Evolutionary conservation across 2,329 filamentous ascomycete genomes (phyloP).

Genomic region (Botrytis pseudocinerea): DNA sequence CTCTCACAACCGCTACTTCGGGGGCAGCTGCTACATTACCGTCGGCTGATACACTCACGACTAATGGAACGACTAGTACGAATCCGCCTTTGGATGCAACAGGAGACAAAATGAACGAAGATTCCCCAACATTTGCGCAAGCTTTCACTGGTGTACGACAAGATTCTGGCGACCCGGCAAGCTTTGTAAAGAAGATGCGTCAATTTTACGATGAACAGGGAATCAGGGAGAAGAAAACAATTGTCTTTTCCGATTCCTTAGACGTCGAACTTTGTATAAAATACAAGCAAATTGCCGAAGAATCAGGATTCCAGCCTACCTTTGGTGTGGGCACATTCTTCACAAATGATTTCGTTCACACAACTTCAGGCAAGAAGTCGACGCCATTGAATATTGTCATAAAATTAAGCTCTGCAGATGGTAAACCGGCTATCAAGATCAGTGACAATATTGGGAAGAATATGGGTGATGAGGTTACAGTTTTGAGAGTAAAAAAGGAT

Average conservation of each 20-base stretch:
- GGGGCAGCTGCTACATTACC: conserved; percentile 34
- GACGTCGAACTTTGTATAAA: conserved; percentile 88
- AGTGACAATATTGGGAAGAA: conserved; percentile 89
- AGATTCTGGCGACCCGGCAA: conserved; percentile 68
- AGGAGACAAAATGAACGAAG: conserved; percentile 42
- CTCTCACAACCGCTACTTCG: conserved; percentile 40
- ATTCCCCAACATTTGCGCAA: conserved; percentile 58
- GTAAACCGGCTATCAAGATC: conserved; percentile 85
- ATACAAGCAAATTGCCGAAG: conserved; percentile 83
- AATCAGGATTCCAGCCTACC: conserved; percentile 76
- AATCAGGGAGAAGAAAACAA: conserved; percentile 77
- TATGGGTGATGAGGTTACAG: conserved; percentile 78
- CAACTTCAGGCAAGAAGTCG: conserved; percentile 76
- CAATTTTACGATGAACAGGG: conserved; percentile 47
- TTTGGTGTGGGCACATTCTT: conserved; percentile 96
- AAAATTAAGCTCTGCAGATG: conserved; percentile 84
- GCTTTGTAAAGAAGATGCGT: conserved; percentile 65
- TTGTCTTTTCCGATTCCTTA: conserved; percentile 95
- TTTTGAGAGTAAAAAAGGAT: conserved; percentile 79
- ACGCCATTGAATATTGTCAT: conserved; percentile 96
- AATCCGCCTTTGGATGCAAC: conserved; percentile 45
- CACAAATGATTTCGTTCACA: conserved; percentile 87
- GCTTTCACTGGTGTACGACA: conserved; percentile 69
- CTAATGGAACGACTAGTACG: conserved; percentile 5
- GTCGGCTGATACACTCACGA: conserved; percentile 24